A percentile compares a stretch with the other conserved stretches of the same genome.
phyloP scores from a whole-genome alignment of 148 eudicot genomes.

The Spergularia bocconei region DNA sequence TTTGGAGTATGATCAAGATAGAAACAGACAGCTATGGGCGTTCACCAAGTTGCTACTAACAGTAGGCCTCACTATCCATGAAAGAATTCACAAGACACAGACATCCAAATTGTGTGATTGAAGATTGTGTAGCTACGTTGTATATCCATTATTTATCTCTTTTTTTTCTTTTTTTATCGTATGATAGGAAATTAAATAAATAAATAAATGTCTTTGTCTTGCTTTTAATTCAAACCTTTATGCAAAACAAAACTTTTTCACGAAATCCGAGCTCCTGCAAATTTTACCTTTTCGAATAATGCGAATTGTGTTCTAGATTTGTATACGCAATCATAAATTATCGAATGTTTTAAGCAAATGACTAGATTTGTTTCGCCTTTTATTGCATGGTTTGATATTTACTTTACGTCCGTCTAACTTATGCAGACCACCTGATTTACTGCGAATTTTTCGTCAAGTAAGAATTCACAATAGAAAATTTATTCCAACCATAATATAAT shows the following conservation, averaged over 20 bases:
- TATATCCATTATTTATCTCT: not conserved
- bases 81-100: not conserved
- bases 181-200: not conserved
- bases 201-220: slow-evolving; percentile 9
- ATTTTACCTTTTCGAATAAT: not conserved
- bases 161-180: not conserved
- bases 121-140: slow-evolving; percentile 15
- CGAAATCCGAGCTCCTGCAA: slow-evolving; percentile 7
- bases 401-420: not conserved
- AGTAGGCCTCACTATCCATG: slow-evolving; percentile 4
- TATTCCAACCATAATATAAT: not conserved
- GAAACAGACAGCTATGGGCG: slow-evolving; percentile 18
- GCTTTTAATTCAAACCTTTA: not conserved
- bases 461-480: too few relatives aligned
- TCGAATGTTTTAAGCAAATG: too few relatives aligned
- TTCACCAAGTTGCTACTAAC: slow-evolving; percentile 16
- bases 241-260: not conserved
- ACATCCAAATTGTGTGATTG: slow-evolving; percentile 16
- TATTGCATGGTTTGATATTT: not conserved
- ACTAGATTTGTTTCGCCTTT: too few relatives aligned
- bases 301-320: not conserved
- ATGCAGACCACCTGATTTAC: too few relatives aligned
- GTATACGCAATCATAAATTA: too few relatives aligned
- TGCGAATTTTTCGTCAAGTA: too few relatives aligned
- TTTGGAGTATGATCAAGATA: not conserved